These are phyloP conservation scores for Elasticomyces elasticus DNA, from an alignment of 495 filamentous ascomycete genomes.

Conservation along the genomic window DNA sequence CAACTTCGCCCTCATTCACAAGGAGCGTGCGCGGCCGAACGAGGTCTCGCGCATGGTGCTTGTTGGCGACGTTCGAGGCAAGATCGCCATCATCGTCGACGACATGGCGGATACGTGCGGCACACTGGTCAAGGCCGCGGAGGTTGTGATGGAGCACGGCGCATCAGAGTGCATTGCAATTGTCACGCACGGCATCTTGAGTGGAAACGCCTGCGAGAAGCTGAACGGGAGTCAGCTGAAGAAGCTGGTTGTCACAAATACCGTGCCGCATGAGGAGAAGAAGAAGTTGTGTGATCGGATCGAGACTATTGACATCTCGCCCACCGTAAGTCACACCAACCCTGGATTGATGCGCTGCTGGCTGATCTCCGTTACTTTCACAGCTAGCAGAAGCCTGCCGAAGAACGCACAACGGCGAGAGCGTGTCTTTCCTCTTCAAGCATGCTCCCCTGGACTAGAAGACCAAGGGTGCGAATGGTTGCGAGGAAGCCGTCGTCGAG, in stretches of 20 bases:
- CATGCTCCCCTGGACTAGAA: slow-evolving; percentile 54
- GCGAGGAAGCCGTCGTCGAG: background rate
- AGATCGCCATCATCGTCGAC: slow-evolving; percentile 53
- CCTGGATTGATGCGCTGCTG: slow-evolving; percentile 39
- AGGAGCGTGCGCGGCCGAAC: slow-evolving; percentile 89
- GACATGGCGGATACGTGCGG: slow-evolving; percentile 96
- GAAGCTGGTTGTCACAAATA: slow-evolving; percentile 89
- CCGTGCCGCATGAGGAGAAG: slow-evolving; percentile 83
- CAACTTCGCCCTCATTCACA: slow-evolving; percentile 97
- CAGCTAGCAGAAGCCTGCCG: slow-evolving; percentile 56
- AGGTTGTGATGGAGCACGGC: slow-evolving; percentile 81
- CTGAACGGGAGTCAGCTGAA: slow-evolving; percentile 72
- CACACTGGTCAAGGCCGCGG: slow-evolving; percentile 84
- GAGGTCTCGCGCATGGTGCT: slow-evolving; percentile 94
- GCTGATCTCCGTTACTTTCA: background rate
- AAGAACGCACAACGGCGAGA: slow-evolving; percentile 92
- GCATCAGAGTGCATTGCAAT: slow-evolving; percentile 84
- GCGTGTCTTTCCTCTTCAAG: slow-evolving; percentile 87
- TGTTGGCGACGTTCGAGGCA: slow-evolving; percentile 52
- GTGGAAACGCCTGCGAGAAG: slow-evolving; percentile 81
- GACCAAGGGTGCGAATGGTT: slow-evolving; percentile 4
- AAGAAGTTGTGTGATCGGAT: slow-evolving; percentile 66
- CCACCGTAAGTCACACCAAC: slow-evolving; percentile 50
- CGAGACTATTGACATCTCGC: slow-evolving; percentile 85
- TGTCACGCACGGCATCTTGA: slow-evolving; percentile 91